These are phyloP conservation scores for Mycocentrospora acerina DNA, from an alignment of 2,329 filamentous ascomycete genomes.

Conservation along the genomic window DNA sequence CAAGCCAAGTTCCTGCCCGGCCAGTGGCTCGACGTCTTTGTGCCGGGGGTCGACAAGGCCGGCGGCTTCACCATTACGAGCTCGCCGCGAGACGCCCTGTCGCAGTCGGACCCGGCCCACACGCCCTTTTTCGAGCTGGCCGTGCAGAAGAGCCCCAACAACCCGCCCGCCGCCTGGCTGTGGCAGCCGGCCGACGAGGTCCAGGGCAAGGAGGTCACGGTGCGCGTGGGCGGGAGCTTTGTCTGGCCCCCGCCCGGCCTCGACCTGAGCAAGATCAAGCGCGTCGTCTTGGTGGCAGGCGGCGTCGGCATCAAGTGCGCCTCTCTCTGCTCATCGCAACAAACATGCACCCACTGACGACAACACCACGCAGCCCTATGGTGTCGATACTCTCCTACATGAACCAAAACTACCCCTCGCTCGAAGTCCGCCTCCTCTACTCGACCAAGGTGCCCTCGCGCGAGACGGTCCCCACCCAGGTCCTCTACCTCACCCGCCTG, in stretches of 20 bases:
- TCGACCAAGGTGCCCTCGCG: slow-evolving; percentile 50
- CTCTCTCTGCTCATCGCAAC: not conserved
- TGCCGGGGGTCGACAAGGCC: slow-evolving; percentile 67
- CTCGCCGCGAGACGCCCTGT: slow-evolving; percentile 58
- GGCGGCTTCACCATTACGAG: slow-evolving; percentile 91
- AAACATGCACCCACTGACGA: slow-evolving; percentile 11
- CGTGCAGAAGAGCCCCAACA: slow-evolving; percentile 69
- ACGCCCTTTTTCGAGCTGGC: slow-evolving; percentile 71
- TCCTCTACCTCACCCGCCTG: slow-evolving; percentile 41
- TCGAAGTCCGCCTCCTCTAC: slow-evolving; percentile 64
- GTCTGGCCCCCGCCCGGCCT: slow-evolving; percentile 67
- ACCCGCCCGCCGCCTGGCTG: slow-evolving; percentile 75
- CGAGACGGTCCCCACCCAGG: slow-evolving; percentile 29
- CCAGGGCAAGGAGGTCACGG: slow-evolving; percentile 58
- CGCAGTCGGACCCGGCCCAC: slow-evolving; percentile 22
- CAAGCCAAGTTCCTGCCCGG: slow-evolving; percentile 69
- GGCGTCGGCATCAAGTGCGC: slow-evolving; percentile 78
- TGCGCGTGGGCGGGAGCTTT: slow-evolving; percentile 80
- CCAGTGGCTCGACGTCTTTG: slow-evolving; percentile 85
- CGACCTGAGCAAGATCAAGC: slow-evolving; percentile 50
- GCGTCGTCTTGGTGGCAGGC: slow-evolving; percentile 74
- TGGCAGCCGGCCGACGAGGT: slow-evolving; percentile 62
- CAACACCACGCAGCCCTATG: slow-evolving; percentile 58
- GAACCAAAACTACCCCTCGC: slow-evolving; percentile 45
- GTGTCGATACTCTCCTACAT: slow-evolving; percentile 71